These are phyloP conservation scores for Yamadazyma olivae DNA, from an alignment of 805 yeast species.

Conservation along the genomic window DNA sequence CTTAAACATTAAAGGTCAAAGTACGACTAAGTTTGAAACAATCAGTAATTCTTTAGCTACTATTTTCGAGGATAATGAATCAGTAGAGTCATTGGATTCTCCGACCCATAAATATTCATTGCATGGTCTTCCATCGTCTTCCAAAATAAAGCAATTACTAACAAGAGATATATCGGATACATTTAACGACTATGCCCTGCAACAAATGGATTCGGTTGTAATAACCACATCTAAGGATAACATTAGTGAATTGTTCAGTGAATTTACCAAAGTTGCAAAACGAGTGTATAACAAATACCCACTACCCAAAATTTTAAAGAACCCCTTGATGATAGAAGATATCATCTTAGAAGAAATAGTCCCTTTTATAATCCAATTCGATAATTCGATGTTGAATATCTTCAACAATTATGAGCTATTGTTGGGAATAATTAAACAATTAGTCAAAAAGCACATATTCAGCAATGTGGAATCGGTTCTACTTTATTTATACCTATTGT, in stretches of 20 bases:
- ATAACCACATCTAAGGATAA: not conserved
- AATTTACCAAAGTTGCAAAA: not conserved
- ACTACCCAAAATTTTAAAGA: not conserved
- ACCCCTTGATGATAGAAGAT: conserved; percentile 1
- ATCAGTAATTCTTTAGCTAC: conserved; percentile 3
- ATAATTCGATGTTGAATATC: conserved; percentile 1
- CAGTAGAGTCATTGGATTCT: not conserved
- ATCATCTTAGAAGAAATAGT: not conserved
- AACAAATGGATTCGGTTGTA: not conserved
- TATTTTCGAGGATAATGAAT: conserved; percentile 5
- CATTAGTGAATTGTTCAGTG: not conserved
- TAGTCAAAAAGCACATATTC: not conserved
- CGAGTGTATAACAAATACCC: not conserved
- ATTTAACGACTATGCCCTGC: conserved; percentile 1
- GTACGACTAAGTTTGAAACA: not conserved
- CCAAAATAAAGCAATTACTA: conserved; percentile 6
- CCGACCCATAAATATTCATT: conserved; percentile 1
- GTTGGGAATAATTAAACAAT: not conserved
- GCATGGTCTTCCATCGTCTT: conserved; percentile 7
- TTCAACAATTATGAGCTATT: not conserved
- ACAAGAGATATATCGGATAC: not conserved
- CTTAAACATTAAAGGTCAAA: conserved; percentile 1
- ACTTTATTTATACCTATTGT: not conserved
- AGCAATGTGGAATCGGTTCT: not conserved
- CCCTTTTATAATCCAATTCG: conserved; percentile 2